Evolutionary conservation across 768 basidiomycete species (phyloP).

Genomic region (Russula lepida): DNA sequence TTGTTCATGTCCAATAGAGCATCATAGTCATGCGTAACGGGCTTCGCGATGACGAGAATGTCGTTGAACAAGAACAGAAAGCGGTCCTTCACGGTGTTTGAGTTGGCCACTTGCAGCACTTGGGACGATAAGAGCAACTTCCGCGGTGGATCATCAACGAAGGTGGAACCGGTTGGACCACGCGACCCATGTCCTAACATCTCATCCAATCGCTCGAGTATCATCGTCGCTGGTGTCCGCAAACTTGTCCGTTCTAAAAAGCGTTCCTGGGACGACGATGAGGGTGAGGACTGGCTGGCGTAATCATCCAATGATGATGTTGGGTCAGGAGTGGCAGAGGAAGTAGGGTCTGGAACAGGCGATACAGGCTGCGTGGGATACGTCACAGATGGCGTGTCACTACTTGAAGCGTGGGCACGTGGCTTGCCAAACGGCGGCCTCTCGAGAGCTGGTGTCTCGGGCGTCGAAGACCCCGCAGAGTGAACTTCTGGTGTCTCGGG

Average conservation of each 20-base stretch:
- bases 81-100: slow-evolving; percentile 90
- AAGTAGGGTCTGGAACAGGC: slow-evolving; percentile 44
- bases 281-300: slow-evolving; percentile 59
- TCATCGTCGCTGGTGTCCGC: slow-evolving; percentile 39
- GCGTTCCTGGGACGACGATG: slow-evolving; percentile 62
- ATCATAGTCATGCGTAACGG: slow-evolving; percentile 64
- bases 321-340: slow-evolving; percentile 67
- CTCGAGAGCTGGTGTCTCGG: slow-evolving; percentile 12
- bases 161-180: slow-evolving; percentile 49
- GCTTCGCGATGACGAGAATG: slow-evolving; percentile 88
- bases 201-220: slow-evolving; percentile 66
- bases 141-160: slow-evolving; percentile 77
- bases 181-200: slow-evolving; percentile 54
- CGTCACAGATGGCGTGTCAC: slow-evolving; percentile 25
- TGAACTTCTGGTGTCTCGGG: slow-evolving; percentile 11
- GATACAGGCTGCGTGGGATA: slow-evolving; percentile 28
- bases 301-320: slow-evolving; percentile 70
- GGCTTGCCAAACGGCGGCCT: neutral
- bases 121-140: slow-evolving; percentile 78
- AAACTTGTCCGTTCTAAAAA: slow-evolving; percentile 36
- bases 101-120: slow-evolving; percentile 88
- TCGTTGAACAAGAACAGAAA: slow-evolving; percentile 97
- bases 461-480: slow-evolving; percentile 8
- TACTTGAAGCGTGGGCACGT: slow-evolving; percentile 12
- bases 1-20: slow-evolving; percentile 48